A percentile compares a stretch with the other conserved stretches of the same genome.
Evolutionary conservation across 352 stramenopile species (phyloP).

Genomic region (Pythium brachiatum): DNA sequence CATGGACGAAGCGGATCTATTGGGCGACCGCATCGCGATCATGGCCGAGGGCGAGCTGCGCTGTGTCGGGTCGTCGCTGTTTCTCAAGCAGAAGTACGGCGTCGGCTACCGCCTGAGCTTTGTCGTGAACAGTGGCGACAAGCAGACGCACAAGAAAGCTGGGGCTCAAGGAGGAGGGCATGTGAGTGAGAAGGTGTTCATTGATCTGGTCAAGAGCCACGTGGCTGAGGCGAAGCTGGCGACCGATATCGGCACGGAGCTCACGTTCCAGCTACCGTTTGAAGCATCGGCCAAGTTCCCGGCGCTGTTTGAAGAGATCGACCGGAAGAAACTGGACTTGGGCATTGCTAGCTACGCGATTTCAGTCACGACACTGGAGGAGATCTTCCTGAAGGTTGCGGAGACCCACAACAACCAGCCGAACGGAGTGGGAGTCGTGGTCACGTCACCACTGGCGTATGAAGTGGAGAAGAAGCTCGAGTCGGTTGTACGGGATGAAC

Average conservation of each 20-base stretch:
- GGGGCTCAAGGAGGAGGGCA: neutral
- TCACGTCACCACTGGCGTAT: neutral
- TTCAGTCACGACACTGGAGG: slow-evolving; percentile 84
- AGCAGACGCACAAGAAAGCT: neutral
- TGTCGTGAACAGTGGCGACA: slow-evolving; percentile 16
- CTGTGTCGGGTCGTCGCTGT: slow-evolving; percentile 63
- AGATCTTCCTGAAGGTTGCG: slow-evolving; percentile 90
- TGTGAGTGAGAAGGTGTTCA: slow-evolving; percentile 2
- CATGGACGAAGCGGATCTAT: slow-evolving; percentile 91
- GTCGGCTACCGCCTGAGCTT: slow-evolving; percentile 77
- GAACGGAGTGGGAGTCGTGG: neutral
- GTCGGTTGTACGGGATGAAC: neutral
- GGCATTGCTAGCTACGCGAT: slow-evolving; percentile 64
- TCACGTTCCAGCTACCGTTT: slow-evolving; percentile 76
- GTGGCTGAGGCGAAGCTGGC: slow-evolving; percentile 38
- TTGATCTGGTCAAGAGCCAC: slow-evolving; percentile 31
- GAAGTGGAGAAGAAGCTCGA: slow-evolving; percentile 1
- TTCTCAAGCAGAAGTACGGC: slow-evolving; percentile 81
- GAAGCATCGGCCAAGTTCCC: slow-evolving; percentile 55
- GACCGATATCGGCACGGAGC: slow-evolving; percentile 71
- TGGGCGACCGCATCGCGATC: slow-evolving; percentile 90
- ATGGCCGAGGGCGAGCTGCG: slow-evolving; percentile 72
- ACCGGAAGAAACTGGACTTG: slow-evolving; percentile 35
- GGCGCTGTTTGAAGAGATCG: slow-evolving; percentile 70
- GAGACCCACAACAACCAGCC: slow-evolving; percentile 18